Conservation (phyloP, 345 rosid species). For the Raphanus raphanistrum region DNA sequence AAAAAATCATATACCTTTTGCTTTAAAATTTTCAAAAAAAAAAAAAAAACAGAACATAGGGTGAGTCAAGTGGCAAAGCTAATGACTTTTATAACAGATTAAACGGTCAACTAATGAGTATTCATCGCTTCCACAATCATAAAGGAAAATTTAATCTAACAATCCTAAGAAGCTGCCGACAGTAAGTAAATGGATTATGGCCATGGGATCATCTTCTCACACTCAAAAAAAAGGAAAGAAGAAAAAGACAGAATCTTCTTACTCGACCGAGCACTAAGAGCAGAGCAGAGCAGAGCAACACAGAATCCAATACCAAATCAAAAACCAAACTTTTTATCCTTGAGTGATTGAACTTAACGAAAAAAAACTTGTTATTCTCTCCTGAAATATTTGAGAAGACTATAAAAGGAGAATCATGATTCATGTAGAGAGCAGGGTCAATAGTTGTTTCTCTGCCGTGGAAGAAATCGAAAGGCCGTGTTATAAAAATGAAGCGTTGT, state of each 20-base stretch:
- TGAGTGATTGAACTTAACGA: conserved; percentile 30
- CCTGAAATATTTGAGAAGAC: background rate
- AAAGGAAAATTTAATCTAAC: too few species aligned
- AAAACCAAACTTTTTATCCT: background rate
- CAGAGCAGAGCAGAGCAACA: conserved; percentile 11
- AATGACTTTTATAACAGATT: too few species aligned
- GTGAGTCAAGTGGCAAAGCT: background rate
- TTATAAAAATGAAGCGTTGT: background rate
- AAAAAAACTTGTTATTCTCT: background rate
- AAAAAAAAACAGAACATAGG: conserved; percentile 14
- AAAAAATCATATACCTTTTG: background rate
- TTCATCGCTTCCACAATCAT: too few species aligned
- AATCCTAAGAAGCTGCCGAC: conserved; percentile 7
- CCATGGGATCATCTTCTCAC: conserved; percentile 17
- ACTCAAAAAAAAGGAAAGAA: background rate
- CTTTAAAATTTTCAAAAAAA: background rate
- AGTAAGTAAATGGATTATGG: conserved; percentile 20
- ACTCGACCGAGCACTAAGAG: conserved; percentile 19
- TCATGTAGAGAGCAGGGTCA: background rate
- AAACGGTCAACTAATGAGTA: too few species aligned
- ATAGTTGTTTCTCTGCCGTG: conserved; percentile 2
- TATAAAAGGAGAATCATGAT: background rate
- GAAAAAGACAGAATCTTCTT: conserved; percentile 34
- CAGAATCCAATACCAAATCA: conserved; percentile 32
- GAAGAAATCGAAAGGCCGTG: background rate